Conservation (phyloP, 345 rosid species). For the Corchorus olitorius region DNA sequence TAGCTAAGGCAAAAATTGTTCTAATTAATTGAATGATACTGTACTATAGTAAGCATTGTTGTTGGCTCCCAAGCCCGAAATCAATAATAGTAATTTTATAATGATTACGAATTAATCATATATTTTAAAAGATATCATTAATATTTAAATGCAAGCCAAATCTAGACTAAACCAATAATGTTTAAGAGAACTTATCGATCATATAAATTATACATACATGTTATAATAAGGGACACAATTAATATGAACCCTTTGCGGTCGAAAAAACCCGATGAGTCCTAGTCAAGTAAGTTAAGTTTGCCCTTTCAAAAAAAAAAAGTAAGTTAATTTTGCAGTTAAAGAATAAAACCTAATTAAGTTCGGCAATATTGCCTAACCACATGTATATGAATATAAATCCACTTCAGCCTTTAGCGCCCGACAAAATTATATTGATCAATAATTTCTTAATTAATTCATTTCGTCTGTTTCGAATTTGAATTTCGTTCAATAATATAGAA, state of each 20-base stretch:
- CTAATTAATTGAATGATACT: not conserved
- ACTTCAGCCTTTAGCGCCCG: no score
- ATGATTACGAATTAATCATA: not conserved
- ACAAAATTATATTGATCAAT: not conserved
- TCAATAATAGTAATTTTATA: not conserved
- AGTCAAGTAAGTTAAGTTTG: not conserved
- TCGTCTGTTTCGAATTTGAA: not conserved
- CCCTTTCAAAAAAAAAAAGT: no score
- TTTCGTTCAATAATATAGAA: not conserved
- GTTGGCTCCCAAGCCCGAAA: not conserved
- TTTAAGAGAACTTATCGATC: not conserved
- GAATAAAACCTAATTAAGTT: constrained; percentile 6
- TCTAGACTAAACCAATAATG: not conserved
- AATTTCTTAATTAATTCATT: not conserved
- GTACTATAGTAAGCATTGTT: not conserved
- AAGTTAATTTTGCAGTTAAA: not conserved
- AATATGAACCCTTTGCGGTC: not conserved
- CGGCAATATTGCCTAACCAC: not conserved
- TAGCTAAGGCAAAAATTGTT: not conserved
- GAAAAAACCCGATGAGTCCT: not conserved
- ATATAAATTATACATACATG: not conserved
- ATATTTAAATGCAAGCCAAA: not conserved
- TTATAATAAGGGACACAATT: not conserved
- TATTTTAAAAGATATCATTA: not conserved
- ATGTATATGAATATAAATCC: not conserved